A percentile compares a stretch with the other conserved stretches of the same genome.
phyloP scores from a whole-genome alignment of 208 protist species.

The Naegleria fowleri region DNA sequence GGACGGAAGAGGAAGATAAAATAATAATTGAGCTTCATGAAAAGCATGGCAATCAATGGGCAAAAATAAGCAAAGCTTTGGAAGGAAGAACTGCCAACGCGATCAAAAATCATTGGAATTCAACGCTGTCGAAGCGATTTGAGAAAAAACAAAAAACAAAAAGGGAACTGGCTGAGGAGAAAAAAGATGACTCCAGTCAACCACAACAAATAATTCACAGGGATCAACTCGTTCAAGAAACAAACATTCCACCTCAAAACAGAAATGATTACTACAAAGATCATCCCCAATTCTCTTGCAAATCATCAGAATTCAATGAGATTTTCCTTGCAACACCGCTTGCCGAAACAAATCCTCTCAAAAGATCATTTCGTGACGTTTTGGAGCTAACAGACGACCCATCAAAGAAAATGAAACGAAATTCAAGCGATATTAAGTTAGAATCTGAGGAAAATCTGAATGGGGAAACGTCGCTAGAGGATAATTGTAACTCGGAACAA shows the following conservation, averaged over 20 bases:
- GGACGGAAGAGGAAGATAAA: constrained; percentile 42
- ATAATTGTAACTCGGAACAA: too few species aligned
- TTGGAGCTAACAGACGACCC: not conserved
- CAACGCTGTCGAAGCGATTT: constrained; percentile 11
- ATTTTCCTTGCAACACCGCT: not conserved
- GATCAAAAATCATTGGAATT: constrained; percentile 47
- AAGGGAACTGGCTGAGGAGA: not conserved
- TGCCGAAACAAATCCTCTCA: not conserved
- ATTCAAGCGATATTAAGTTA: not conserved
- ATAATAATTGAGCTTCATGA: constrained; percentile 34
- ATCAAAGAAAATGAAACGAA: not conserved
- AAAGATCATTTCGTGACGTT: not conserved
- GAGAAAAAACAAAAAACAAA: not conserved
- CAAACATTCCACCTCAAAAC: not conserved
- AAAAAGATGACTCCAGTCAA: not conserved
- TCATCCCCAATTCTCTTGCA: not conserved
- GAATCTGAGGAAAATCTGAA: not conserved
- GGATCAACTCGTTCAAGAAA: not conserved
- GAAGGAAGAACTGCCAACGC: constrained; percentile 42
- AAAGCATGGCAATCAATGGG: constrained; percentile 38
- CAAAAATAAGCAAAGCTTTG: constrained; percentile 37
- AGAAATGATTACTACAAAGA: not conserved
- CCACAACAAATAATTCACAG: not conserved
- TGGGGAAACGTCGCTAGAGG: not conserved
- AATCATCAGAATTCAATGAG: not conserved